Evolutionary conservation across 768 basidiomycete genomes (phyloP).

Genomic region (Naganishia friedmannii): DNA sequence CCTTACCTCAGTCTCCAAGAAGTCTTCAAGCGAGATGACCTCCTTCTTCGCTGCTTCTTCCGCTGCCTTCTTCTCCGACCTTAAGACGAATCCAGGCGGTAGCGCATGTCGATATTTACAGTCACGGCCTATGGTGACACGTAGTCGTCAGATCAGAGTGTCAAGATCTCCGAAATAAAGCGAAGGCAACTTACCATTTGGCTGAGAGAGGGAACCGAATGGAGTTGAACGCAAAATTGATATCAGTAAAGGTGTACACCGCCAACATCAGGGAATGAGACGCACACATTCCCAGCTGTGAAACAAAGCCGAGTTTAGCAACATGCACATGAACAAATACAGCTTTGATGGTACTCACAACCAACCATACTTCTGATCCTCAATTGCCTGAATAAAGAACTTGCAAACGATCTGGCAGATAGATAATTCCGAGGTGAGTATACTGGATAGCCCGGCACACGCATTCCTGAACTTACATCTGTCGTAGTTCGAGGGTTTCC

Average conservation of each 20-base stretch:
- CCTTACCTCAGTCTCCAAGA: slow-evolving; percentile 89
- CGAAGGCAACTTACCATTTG: slow-evolving; percentile 59
- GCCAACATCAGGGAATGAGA: slow-evolving; percentile 8
- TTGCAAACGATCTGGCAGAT: slow-evolving; percentile 78
- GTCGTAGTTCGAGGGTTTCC: slow-evolving; percentile 90
- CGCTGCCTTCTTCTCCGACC: slow-evolving; percentile 83
- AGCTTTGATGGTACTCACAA: slow-evolving; percentile 47
- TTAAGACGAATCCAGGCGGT: slow-evolving; percentile 92
- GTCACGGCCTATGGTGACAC: slow-evolving; percentile 54
- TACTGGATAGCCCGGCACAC: slow-evolving; percentile 38
- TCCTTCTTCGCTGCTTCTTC: slow-evolving; percentile 84
- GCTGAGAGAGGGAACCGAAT: slow-evolving; percentile 65
- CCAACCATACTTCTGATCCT: slow-evolving; percentile 69
- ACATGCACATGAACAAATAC: not conserved
- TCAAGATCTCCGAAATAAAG: not conserved
- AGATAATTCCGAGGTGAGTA: slow-evolving; percentile 49
- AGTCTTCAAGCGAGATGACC: slow-evolving; percentile 88
- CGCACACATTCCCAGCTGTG: slow-evolving; percentile 52
- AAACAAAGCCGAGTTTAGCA: not conserved
- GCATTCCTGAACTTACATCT: slow-evolving; percentile 61
- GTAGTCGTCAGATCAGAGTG: not conserved
- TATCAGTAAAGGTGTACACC: not conserved
- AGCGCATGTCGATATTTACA: slow-evolving; percentile 95
- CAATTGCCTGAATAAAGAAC: slow-evolving; percentile 92
- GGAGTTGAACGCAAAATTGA: slow-evolving; percentile 3